These are phyloP conservation scores for Paecilomyces formosus DNA, from an alignment of 2,329 filamentous ascomycete species.

Conservation along the genomic window DNA sequence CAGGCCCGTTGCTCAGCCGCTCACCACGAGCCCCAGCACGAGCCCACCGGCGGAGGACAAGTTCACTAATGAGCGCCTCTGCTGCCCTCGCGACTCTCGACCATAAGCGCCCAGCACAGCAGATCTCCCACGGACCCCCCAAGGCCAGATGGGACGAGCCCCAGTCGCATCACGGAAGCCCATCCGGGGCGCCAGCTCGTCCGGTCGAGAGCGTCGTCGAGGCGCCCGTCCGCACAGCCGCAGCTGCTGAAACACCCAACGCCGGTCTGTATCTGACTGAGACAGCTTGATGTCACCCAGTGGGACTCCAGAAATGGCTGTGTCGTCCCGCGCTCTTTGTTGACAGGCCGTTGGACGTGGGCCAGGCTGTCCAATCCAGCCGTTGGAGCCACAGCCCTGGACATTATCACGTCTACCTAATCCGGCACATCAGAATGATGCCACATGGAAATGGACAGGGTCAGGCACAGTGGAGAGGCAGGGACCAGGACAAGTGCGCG, in stretches of 20 bases:
- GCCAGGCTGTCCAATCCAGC: neutral
- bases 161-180: neutral
- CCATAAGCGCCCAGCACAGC: neutral
- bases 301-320: neutral
- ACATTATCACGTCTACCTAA: neutral
- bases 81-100: neutral
- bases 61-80: neutral
- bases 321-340: neutral
- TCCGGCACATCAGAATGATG: neutral
- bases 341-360: neutral
- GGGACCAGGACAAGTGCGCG: neutral
- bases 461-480: neutral
- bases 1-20: neutral
- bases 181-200: neutral
- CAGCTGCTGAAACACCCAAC: neutral
- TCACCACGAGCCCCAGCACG: neutral
- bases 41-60: neutral
- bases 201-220: neutral
- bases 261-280: neutral
- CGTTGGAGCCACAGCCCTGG: neutral
- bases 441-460: neutral
- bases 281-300: neutral
- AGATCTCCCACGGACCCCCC: neutral
- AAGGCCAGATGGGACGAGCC: neutral
- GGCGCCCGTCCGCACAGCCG: neutral